Evolutionary conservation across 768 basidiomycete species (phyloP).

Genomic region (Candolleomyces aberdarensis): DNA sequence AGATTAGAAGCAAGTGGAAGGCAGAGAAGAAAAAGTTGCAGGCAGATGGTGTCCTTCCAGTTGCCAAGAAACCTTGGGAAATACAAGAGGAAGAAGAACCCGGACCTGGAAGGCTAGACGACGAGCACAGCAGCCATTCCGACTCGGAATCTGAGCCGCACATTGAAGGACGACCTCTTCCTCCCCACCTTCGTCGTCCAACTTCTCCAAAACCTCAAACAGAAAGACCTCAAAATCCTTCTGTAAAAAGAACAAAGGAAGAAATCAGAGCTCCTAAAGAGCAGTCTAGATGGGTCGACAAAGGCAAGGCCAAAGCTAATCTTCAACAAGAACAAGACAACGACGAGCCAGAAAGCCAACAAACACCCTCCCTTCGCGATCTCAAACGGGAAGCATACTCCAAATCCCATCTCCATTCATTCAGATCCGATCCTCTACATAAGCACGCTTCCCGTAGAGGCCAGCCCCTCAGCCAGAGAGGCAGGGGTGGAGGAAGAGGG

Average conservation of each 20-base stretch:
- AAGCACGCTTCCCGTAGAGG: background rate
- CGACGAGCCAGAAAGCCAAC: constrained; percentile 10
- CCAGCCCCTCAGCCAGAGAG: background rate
- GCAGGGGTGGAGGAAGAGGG: constrained; percentile 2
- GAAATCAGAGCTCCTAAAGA: constrained; percentile 14
- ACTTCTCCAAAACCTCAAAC: background rate
- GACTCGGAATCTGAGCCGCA: background rate
- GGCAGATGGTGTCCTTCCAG: constrained; percentile 24
- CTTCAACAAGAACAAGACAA: constrained; percentile 13
- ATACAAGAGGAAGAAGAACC: constrained; percentile 6
- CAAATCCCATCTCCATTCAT: constrained; percentile 51
- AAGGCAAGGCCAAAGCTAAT: constrained; percentile 2
- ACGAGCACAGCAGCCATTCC: background rate
- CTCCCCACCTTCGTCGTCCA: background rate
- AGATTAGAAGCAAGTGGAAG: constrained; percentile 79
- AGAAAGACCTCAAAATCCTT: background rate
- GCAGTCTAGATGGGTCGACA: constrained; percentile 1
- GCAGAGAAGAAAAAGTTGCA: constrained; percentile 52
- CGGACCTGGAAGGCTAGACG: background rate
- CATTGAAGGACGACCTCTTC: background rate
- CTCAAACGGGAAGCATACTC: constrained; percentile 64
- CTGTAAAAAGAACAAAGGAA: background rate
- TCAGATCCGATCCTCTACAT: constrained; percentile 43
- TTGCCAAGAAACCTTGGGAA: constrained; percentile 15
- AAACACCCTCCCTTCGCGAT: constrained; percentile 48